Evolutionary conservation across 768 basidiomycete genomes (phyloP), one percentile per base, ranked within the genome.

Genomic region (Leccinum ochraceum): DNA sequence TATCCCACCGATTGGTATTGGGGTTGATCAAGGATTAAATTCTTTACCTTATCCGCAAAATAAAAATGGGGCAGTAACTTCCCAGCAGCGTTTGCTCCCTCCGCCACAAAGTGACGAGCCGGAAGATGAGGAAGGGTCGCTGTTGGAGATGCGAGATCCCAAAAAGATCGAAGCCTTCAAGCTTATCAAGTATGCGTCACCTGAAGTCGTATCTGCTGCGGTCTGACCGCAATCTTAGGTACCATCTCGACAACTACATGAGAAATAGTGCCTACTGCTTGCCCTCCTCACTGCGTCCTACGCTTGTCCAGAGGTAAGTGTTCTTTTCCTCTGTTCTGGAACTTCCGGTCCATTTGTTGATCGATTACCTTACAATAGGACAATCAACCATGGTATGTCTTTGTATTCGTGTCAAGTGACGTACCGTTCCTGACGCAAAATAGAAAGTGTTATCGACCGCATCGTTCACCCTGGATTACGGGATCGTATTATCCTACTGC

Each of bases 361-460:
- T 55, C 36, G 22, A n/a, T 49, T n/a, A 26, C 10, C 30, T 49
- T 53, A 42, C 49, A 34, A 34, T 60, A 90, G 90, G 70, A 89
- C 90, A 7, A 83, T 97, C 36, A 89, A 94, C 50, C 95, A 97
- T 69, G 91, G 90, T 89, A 63, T 53, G 81, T 71, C 57, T 55
- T 7, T n/a, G 60, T 44, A 30, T 5, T 20, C 57, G 9, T 55
- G 57, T 37, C 30, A 42, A 53, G 59, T 54, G n/a, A 51, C 32
- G 51, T 46, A 24, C 13, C 16, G 20, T 3, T 49, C 44, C 60
- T 74, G 54, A 64, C 53, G 52, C 50, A 7, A 51, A 67, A 11
- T 69, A 94, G 95, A 95, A 72, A 90, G 92, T 66, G 82, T 90
- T n/a, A 93, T 97, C 67, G 95, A 97, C 72, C 86, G 87, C 50